A percentile compares a stretch with the other conserved stretches of the same genome.
phyloP scores from a whole-genome alignment of 1,284 basidiomycete species.

The Ustanciosporium gigantosporum region DNA sequence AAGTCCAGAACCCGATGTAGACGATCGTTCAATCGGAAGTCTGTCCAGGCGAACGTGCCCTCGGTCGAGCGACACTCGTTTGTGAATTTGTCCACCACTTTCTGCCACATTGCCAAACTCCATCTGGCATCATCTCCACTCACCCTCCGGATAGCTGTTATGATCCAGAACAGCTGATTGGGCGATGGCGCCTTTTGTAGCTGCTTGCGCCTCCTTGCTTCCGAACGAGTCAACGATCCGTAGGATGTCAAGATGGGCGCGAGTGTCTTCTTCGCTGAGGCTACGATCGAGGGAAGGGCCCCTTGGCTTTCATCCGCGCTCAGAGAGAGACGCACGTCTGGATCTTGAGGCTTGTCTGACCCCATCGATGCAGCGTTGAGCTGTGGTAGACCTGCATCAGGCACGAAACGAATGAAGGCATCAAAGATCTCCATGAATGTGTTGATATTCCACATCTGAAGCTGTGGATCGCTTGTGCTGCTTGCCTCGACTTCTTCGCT shows the following conservation, averaged over 20 bases:
- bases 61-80: background rate
- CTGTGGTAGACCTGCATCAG: constrained; percentile 1
- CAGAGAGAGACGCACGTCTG: too few species aligned
- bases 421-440: constrained; percentile 33
- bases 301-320: too few species aligned
- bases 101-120: constrained; percentile 32
- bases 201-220: constrained; percentile 6
- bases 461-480: constrained; percentile 2
- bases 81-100: constrained; percentile 23
- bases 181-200: constrained; percentile 10
- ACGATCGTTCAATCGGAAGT: constrained; percentile 15
- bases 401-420: constrained; percentile 17
- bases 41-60: constrained; percentile 5
- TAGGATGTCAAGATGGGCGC: constrained; percentile 8
- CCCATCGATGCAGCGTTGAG: background rate
- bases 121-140: constrained; percentile 25
- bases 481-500: background rate
- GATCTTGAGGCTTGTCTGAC: background rate
- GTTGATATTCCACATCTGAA: constrained; percentile 18
- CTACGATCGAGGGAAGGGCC: background rate
- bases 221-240: constrained; percentile 5
- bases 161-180: constrained; percentile 35
- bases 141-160: constrained; percentile 30
- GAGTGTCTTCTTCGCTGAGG: background rate
- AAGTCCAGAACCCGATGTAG: constrained; percentile 20